Base-by-base conservation (phyloP, 1,139 yeast genomes). In the Yamadazyma atlantica region DNA sequence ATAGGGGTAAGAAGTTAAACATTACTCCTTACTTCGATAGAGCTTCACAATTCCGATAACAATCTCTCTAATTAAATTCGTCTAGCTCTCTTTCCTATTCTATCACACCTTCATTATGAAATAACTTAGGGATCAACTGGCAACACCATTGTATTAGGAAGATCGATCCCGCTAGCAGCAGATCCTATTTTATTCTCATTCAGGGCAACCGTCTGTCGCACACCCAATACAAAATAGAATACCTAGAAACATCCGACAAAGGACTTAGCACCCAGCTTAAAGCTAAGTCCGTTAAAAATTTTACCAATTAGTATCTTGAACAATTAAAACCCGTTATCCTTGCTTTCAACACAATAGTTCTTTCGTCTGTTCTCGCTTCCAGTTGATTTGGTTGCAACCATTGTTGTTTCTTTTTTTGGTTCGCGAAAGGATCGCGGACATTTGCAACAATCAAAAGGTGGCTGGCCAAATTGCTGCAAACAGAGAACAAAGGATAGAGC, bases 401-500 rank as follows among this genome's bases (percentile, higher is more conserved):
- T 15, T 28, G 16, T 28, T 13, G 5, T 16, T 15, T 14, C 16
- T 28, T 28, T 14, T 14, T 16, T 16, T 19, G 21, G 16, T 9
- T 28, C 30, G 30, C 30, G n/a, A 28, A 28, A n/a, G n/a, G n/a
- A n/a, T n/a, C n/a, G n/a, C n/a, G n/a, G n/a, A 16, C 22, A 16
- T 14, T 15, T 28, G 19, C 21, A 16, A 16, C 21, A 14, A 28
- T 14, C 12, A 16, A 19, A 28, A 26, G 21, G 16, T 28, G 30
- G 30, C 30, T 28, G 30, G 30, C 30, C 16, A 11, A 4, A 28
- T 9, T 16, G 30, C 21, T 28, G 19, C 21, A 28, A 28, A 28
- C 9, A 28, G 12, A 4, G 16, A 23, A 11, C 9, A 23, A 16
- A 14, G 12, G n/a, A n/a, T 7, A 14, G 21, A 16, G 21, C 15